Evolutionary conservation across 192 early-diverging fungal genomes (phyloP), one percentile per base, ranked within the genome.

Genomic region (Backusella tuberculispora): DNA sequence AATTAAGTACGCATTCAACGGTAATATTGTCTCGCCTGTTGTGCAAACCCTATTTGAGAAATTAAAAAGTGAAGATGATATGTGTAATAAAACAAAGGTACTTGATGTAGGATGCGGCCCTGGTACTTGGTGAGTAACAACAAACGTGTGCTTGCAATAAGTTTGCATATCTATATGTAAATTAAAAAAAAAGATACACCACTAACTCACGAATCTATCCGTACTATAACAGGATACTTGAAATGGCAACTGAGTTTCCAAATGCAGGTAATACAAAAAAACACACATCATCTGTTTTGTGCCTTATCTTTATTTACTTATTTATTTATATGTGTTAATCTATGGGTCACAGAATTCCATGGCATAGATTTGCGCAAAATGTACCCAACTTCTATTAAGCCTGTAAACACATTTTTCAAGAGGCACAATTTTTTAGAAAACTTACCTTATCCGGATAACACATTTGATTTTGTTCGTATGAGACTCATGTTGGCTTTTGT

Each of bases 381-480:
- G 47, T 78, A 72, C 40, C 79, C 82, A 43, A 56, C 46, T 9
- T 24, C 38, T 40, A 69, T 72, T 40, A 78, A 75, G 24, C 82
- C 82, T 7, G 40, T 60, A 17, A 83, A 83, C 42, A 67, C 66
- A 5, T 21, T 56, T 50, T 81, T 81, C 34, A 34, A 46, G 5
- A 42, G 72, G 48, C 66, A 66, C 29, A 76, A 80, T 53, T 47
- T 76, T 38, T 19, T 80, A 8, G 48, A 74, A 15, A 63, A 63
- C 5, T 40, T 83, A 41, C 82, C 76, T 21, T 83, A 77, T 73
- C 37, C 72, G 14, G 44, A 76, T 46, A 63, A 68, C 14, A 47
- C 71, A 10, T 80, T 83, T 71, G 78, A 83, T 67, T 83, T 66
- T 63, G 66, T 80, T 4, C 68, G 77, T 66, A 64, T 76, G 56